Evolutionary conservation across 768 basidiomycete species (phyloP).

Genomic region (Suillus subaureus): DNA sequence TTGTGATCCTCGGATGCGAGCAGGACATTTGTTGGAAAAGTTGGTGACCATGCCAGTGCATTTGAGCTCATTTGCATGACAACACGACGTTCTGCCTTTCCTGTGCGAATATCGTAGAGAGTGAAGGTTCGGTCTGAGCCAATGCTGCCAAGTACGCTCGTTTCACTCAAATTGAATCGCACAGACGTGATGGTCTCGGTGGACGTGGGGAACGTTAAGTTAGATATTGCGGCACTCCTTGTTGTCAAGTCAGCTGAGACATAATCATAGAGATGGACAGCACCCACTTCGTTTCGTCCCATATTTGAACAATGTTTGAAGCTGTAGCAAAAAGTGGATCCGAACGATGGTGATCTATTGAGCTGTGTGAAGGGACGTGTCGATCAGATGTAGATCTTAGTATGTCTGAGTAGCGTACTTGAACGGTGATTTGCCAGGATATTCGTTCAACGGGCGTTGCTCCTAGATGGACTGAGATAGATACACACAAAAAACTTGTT

Average conservation of each 20-base stretch:
- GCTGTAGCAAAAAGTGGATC: constrained; percentile 94
- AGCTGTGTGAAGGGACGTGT: constrained; percentile 51
- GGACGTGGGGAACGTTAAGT: constrained; percentile 83
- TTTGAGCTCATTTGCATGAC: constrained; percentile 96
- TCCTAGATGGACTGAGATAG: constrained; percentile 23
- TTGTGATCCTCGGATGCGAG: constrained; percentile 99
- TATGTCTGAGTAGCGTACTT: constrained; percentile 53
- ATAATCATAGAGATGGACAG: background rate
- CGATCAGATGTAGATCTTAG: background rate
- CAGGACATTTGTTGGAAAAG: constrained; percentile 87
- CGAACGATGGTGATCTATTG: constrained; percentile 91
- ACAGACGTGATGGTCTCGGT: constrained; percentile 88
- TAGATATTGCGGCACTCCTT: constrained; percentile 84
- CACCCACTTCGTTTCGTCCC: constrained; percentile 95
- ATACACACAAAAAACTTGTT: constrained; percentile 3
- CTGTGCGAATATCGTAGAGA: constrained; percentile 94
- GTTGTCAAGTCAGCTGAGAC: constrained; percentile 8
- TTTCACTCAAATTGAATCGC: constrained; percentile 92
- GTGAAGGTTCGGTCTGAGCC: constrained; percentile 96
- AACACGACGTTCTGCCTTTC: constrained; percentile 90
- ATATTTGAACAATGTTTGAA: constrained; percentile 90
- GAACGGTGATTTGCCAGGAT: constrained; percentile 86
- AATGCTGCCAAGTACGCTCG: constrained; percentile 91
- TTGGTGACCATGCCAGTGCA: constrained; percentile 93
- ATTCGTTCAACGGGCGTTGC: constrained; percentile 72